Conservation (phyloP, 768 basidiomycete species). For the Dioszegia crocea region DNA sequence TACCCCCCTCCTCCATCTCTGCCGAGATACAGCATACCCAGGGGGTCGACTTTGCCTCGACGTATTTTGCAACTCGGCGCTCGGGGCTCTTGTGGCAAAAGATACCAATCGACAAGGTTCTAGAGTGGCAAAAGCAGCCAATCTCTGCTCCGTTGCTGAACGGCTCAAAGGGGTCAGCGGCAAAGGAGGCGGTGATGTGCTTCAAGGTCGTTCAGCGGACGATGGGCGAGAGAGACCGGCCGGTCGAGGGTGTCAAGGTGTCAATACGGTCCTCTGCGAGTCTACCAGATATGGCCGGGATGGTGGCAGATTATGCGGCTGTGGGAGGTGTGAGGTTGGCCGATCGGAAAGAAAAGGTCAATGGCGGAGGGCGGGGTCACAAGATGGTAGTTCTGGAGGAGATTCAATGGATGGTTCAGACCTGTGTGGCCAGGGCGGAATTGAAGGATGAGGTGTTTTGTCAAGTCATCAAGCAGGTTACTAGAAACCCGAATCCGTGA, state of each 20-base stretch:
- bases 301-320: conserved; percentile 5
- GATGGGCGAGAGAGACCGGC: conserved; percentile 83
- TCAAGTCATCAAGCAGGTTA: conserved; percentile 87
- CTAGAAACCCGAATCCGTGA: conserved; percentile 71
- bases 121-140: conserved; percentile 84
- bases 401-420: conserved; percentile 76
- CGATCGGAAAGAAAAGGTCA: not conserved
- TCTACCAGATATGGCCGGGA: conserved; percentile 14
- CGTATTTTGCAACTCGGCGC: conserved; percentile 86
- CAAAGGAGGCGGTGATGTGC: conserved; percentile 72
- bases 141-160: conserved; percentile 71
- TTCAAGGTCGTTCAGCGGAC: conserved; percentile 88
- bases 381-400: conserved; percentile 60
- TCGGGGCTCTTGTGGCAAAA: conserved; percentile 64
- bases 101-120: conserved; percentile 78
- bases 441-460: conserved; percentile 90
- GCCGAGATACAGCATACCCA: conserved; percentile 83
- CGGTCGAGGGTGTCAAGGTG: conserved; percentile 30
- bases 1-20: conserved; percentile 72
- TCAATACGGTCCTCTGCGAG: conserved; percentile 7
- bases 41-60: conserved; percentile 75
- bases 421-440: conserved; percentile 75
- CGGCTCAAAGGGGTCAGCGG: conserved; percentile 59
- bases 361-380: conserved; percentile 8
- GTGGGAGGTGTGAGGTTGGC: not conserved